Evolutionary conservation across 805 yeast species (phyloP).

Genomic region (Isabelozyma gotoi): DNA sequence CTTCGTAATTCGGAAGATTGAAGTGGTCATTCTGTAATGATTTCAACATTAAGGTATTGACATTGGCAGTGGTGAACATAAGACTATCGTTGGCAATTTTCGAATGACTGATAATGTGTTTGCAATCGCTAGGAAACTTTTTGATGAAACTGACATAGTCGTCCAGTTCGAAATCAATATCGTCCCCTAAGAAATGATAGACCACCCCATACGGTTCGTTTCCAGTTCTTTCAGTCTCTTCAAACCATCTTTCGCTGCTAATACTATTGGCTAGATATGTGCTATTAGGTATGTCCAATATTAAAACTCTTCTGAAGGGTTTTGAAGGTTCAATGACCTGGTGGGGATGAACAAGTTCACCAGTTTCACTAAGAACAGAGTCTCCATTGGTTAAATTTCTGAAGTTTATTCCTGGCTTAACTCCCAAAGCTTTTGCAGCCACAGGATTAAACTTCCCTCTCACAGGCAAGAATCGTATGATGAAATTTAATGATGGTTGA

Average conservation of each 20-base stretch:
- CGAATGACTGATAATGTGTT: conserved; percentile 76
- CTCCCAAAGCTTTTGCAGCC: conserved; percentile 66
- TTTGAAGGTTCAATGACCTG: conserved; percentile 71
- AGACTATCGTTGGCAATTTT: conserved; percentile 60
- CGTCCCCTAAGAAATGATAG: conserved; percentile 75
- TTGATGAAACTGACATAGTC: conserved; percentile 51
- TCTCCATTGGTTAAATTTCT: conserved; percentile 61
- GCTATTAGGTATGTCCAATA: conserved; percentile 70
- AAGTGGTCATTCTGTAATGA: conserved; percentile 45
- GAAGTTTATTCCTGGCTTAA: conserved; percentile 63
- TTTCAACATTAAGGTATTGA: conserved; percentile 55
- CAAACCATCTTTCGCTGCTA: conserved; percentile 29
- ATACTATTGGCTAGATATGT: conserved; percentile 39
- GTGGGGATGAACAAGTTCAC: conserved; percentile 58
- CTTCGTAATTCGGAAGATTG: conserved; percentile 38
- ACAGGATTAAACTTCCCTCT: conserved; percentile 75
- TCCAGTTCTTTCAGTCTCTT: conserved; percentile 23
- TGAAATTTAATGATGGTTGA: conserved; percentile 59
- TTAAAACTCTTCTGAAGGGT: conserved; percentile 55
- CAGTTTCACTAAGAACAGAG: conserved; percentile 56
- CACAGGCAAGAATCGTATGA: conserved; percentile 62
- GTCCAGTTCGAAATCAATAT: conserved; percentile 44
- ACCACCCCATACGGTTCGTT: conserved; percentile 50
- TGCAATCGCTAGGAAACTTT: conserved; percentile 49
- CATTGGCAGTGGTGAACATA: conserved; percentile 55